Evolutionary conservation across 352 stramenopile genomes (phyloP), one percentile per base, ranked within the genome.

Genomic region (Phytophthora multivora): DNA sequence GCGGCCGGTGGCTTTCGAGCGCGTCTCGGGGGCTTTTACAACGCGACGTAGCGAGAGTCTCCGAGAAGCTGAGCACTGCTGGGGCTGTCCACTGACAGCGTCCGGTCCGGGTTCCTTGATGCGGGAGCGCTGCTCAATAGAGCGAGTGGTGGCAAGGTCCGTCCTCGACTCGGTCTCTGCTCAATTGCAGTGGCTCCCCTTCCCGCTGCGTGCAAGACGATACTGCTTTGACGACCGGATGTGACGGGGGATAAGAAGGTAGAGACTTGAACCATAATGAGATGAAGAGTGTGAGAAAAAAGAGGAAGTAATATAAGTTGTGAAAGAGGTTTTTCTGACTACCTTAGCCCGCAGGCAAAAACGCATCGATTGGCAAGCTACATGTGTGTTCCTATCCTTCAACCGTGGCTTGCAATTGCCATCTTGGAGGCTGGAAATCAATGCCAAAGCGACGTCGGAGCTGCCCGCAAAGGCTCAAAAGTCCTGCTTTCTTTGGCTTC

Each of bases 111-210:
- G 21, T 40, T 30, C 21, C n/a, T 51, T 58, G 28, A 48, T 36
- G 41, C 33, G 11, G 30, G 19, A 46, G 52, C 13, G 57, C 58
- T 60, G 49, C 49, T 60, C 47, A 58, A 61, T 59, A 65, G 61
- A 55, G 54, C 28, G 45, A 57, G 57, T 61, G 26, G 26, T 39
- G 50, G 19, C 43, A 63, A 59, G 56, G 58, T 56, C 59, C 55
- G 45, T 59, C 56, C 47, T 59, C 12, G 43, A 15, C 16, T 33
- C 12, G 48, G 51, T 59, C 51, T 59, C 42, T 53, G 52, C 10
- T 40, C 52, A 31, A 28, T 12, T 33, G 28, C 9, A 33, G 28
- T 33, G 28, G 28, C 13, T 41, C 33, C 36, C 36, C 23, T 47
- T 43, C 40, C 51, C 26, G 39, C 19, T 4, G 21, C 5, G 33